Percentiles rank a stretch among this genome's conserved stretches.
phyloP scores from a whole-genome alignment of 1,284 basidiomycete species.

The Lentinus polychrous region DNA sequence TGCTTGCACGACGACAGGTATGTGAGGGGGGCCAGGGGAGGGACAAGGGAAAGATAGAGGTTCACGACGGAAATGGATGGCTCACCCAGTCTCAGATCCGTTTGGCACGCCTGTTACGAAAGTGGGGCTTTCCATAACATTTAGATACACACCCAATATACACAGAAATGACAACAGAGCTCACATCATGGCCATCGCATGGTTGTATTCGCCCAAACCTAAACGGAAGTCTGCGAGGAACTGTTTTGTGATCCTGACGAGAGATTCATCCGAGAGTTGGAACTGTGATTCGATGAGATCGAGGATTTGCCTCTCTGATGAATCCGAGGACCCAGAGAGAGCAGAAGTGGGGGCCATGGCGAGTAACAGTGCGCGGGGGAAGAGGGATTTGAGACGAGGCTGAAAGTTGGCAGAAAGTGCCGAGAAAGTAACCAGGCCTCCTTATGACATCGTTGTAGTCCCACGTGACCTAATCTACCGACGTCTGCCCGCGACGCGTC shows the following conservation, averaged over 20 bases:
- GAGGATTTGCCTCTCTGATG: slow-evolving; percentile 25
- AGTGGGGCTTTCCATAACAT: slow-evolving; percentile 55
- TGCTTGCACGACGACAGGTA: too few relatives aligned
- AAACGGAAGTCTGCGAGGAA: slow-evolving; percentile 75
- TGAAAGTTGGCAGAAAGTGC: slow-evolving; percentile 7
- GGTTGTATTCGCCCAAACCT: slow-evolving; percentile 67
- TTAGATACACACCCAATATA: neutral
- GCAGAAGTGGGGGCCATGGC: slow-evolving; percentile 20
- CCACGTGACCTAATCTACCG: slow-evolving; percentile 6
- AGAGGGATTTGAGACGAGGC: slow-evolving; percentile 3
- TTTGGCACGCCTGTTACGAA: slow-evolving; percentile 89
- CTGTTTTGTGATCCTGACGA: slow-evolving; percentile 66
- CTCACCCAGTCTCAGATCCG: slow-evolving; percentile 86
- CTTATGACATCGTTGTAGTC: slow-evolving; percentile 8
- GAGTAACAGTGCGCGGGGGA: slow-evolving; percentile 8
- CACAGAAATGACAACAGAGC: slow-evolving; percentile 15
- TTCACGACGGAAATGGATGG: slow-evolving; percentile 11
- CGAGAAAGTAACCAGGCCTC: slow-evolving; percentile 5
- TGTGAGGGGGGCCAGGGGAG: too few relatives aligned
- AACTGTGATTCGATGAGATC: slow-evolving; percentile 62
- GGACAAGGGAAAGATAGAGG: neutral
- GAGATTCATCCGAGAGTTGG: slow-evolving; percentile 49
- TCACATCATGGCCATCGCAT: slow-evolving; percentile 87
- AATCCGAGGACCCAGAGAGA: slow-evolving; percentile 15
- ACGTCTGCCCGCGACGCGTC: neutral